A percentile compares a stretch with the other conserved stretches of the same genome.
These are phyloP conservation scores for Aspergillus sp. DNA, from an alignment of 2,329 filamentous ascomycete species.

Conservation along the genomic window DNA sequence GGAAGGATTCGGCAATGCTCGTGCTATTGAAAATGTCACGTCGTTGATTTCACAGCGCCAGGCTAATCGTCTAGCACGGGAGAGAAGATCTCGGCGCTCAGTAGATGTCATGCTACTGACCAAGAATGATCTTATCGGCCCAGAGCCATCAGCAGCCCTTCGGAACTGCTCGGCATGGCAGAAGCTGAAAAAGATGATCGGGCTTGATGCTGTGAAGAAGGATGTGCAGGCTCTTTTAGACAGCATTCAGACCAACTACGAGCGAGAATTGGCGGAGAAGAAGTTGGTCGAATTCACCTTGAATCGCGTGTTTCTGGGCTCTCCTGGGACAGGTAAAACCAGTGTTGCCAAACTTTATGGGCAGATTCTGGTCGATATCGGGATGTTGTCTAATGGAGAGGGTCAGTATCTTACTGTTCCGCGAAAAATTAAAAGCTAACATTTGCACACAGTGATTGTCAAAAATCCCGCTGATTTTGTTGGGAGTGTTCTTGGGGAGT, in stretches of 20 bases:
- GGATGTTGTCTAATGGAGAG: conserved; percentile 64
- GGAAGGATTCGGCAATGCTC: conserved; percentile 69
- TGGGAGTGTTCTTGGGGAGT: conserved; percentile 58
- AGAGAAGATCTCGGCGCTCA: conserved; percentile 36
- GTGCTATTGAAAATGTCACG: conserved; percentile 61
- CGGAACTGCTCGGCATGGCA: conserved; percentile 52
- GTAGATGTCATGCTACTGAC: conserved; percentile 58
- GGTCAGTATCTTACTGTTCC: conserved; percentile 43
- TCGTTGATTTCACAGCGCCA: conserved; percentile 55
- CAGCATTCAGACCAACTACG: conserved; percentile 59
- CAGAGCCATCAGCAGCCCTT: conserved; percentile 55
- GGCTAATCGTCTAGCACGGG: conserved; percentile 48
- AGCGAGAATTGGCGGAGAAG: conserved; percentile 60
- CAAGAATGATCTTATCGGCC: conserved; percentile 67
- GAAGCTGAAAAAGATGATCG: conserved; percentile 55
- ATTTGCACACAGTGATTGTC: conserved; percentile 52
- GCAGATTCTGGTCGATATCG: conserved; percentile 62
- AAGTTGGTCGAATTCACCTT: conserved; percentile 56
- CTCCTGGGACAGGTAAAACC: conserved; percentile 72
- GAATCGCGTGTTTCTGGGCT: conserved; percentile 66
- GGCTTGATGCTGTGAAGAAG: conserved; percentile 59
- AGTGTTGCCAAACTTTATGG: conserved; percentile 71
- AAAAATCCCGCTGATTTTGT: conserved; percentile 74
- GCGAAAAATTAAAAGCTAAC: conserved; percentile 5
- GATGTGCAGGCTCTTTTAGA: conserved; percentile 57